These are phyloP conservation scores for Ziziphus jujuba DNA, from an alignment of 306 rosid genomes.

Conservation along the genomic window DNA sequence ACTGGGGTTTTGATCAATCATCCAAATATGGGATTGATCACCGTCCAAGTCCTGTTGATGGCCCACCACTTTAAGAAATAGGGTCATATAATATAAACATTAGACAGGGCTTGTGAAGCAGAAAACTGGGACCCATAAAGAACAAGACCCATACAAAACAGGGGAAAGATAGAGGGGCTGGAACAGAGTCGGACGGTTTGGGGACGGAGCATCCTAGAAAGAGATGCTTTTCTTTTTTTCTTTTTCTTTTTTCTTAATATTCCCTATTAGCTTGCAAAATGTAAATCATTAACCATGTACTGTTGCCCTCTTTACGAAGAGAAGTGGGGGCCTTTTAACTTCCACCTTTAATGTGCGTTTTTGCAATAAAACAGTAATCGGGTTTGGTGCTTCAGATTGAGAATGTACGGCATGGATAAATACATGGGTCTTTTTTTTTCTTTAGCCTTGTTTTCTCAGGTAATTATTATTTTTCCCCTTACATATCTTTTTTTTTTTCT, in stretches of 20 bases:
- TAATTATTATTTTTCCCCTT: neutral
- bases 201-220: conserved; percentile 21
- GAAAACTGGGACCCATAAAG: conserved; percentile 8
- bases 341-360: neutral
- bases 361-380: conserved; percentile 21
- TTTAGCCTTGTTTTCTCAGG: neutral
- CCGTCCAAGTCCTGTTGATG: neutral
- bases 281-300: conserved; percentile 2
- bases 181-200: neutral
- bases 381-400: neutral
- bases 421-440: neutral
- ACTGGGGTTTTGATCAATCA: neutral
- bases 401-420: neutral
- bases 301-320: conserved; percentile 1
- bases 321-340: neutral
- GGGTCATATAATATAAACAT: neutral
- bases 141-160: neutral
- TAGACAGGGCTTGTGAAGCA: neutral
- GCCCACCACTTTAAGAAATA: conserved; percentile 1
- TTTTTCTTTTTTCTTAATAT: neutral
- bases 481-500: no score
- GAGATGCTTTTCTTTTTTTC: conserved; percentile 14
- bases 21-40: neutral
- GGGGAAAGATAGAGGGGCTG: conserved; percentile 9
- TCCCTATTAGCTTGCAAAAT: no score